These are phyloP conservation scores for Platanthera guangdongensis DNA, from an alignment of 106 monocot species.

Conservation along the genomic window DNA sequence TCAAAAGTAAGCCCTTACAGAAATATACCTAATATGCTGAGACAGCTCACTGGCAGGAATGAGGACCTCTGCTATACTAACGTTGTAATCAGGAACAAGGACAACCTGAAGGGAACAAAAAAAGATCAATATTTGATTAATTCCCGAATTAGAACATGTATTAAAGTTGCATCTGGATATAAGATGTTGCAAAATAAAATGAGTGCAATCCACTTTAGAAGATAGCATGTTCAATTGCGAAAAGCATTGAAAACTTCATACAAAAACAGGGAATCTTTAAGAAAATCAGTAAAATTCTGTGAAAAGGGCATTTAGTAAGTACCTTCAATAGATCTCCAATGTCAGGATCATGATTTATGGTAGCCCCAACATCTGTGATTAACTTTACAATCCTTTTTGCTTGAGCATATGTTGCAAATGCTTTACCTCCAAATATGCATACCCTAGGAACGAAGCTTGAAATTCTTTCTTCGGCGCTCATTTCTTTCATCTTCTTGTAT, in stretches of 20 bases:
- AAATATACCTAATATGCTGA: slow-evolving; percentile 92
- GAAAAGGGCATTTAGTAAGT: not conserved
- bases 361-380: slow-evolving; percentile 90
- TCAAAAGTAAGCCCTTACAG: not conserved
- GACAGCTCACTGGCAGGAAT: slow-evolving; percentile 97
- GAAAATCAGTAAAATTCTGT: not conserved
- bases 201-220: not conserved
- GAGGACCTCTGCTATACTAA: slow-evolving; percentile 89
- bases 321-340: slow-evolving; percentile 96
- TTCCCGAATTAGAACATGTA: not conserved
- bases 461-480: slow-evolving; percentile 60
- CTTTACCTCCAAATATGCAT: slow-evolving; percentile 99
- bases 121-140: not conserved
- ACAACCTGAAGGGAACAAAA: slow-evolving; percentile 48
- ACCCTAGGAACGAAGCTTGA: slow-evolving; percentile 73
- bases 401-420: slow-evolving; percentile 93
- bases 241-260: not conserved
- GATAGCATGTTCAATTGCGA: not conserved
- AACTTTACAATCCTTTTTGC: slow-evolving; percentile 99
- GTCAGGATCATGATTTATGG: slow-evolving; percentile 90
- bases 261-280: not conserved
- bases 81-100: slow-evolving; percentile 96
- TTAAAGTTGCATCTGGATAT: not conserved
- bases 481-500: slow-evolving; percentile 98
- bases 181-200: not conserved